A percentile compares a stretch with the other conserved stretches of the same genome.
Conservation (phyloP, 2,329 filamentous ascomycete genomes). For the Venturia carpophila region DNA sequence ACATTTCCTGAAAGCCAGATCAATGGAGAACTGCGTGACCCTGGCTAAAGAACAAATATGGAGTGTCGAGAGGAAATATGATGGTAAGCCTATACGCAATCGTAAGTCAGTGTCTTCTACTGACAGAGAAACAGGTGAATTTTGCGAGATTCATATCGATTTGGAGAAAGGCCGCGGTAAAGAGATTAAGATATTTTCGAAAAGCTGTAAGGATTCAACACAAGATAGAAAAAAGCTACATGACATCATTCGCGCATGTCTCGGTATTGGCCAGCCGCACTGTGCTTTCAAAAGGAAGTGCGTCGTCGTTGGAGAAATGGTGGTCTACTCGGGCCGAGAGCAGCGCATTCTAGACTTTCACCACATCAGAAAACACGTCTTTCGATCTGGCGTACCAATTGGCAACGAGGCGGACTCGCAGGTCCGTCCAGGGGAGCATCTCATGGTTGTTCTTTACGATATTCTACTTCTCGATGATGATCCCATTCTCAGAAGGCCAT, state of each 20-base stretch:
- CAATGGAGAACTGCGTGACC: constrained; percentile 64
- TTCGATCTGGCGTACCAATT: constrained; percentile 61
- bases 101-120: neutral
- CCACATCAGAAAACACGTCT: constrained; percentile 72
- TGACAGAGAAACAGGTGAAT: constrained; percentile 48
- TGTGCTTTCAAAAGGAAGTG: constrained; percentile 58
- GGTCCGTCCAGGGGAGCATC: constrained; percentile 46
- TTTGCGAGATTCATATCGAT: constrained; percentile 81
- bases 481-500: constrained; percentile 43
- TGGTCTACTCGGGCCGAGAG: constrained; percentile 65
- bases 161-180: constrained; percentile 52
- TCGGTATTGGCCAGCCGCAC: constrained; percentile 51
- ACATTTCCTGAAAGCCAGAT: constrained; percentile 38
- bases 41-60: constrained; percentile 54
- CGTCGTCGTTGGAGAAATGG: constrained; percentile 76
- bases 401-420: constrained; percentile 62
- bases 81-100: constrained; percentile 37
- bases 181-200: constrained; percentile 67
- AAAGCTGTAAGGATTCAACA: constrained; percentile 85
- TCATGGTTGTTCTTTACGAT: constrained; percentile 56
- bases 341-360: constrained; percentile 66
- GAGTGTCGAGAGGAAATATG: constrained; percentile 74
- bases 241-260: constrained; percentile 53
- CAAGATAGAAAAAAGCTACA: constrained; percentile 57
- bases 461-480: constrained; percentile 50